phyloP scores from a whole-genome alignment of 2,329 filamentous ascomycete species.

The Colletotrichum cereale region DNA sequence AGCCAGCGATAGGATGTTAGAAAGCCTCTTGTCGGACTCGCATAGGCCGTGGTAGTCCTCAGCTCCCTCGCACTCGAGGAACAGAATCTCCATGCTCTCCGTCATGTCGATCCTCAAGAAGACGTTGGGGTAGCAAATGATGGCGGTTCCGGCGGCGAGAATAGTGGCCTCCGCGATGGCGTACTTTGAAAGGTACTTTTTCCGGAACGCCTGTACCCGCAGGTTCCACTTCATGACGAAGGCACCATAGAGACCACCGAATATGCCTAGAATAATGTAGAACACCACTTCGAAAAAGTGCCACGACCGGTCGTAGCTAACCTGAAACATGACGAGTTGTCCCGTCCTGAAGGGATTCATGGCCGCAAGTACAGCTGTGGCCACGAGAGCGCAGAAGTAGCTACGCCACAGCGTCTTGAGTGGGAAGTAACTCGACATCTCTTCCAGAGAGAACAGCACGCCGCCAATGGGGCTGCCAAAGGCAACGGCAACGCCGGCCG shows the following conservation, averaged over 20 bases:
- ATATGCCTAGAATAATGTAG: constrained; percentile 89
- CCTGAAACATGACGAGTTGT: constrained; percentile 99
- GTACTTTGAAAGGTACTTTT: constrained; percentile 88
- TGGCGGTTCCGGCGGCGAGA: constrained; percentile 84
- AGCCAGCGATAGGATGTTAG: constrained; percentile 82
- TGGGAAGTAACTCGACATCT: constrained; percentile 97
- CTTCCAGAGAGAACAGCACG: constrained; percentile 95
- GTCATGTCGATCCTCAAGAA: constrained; percentile 99
- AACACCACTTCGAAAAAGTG: constrained; percentile 97
- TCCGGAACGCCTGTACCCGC: constrained; percentile 89
- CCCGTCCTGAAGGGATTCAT: constrained; percentile 99
- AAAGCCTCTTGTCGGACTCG: constrained; percentile 79
- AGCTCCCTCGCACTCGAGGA: constrained; percentile 89
- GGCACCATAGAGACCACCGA: constrained; percentile 94
- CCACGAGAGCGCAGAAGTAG: constrained; percentile 97
- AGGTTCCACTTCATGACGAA: constrained; percentile 99
- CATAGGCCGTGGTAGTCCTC: constrained; percentile 93
- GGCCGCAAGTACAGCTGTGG: constrained; percentile 89
- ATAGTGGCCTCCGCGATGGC: constrained; percentile 89
- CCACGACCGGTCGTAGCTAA: constrained; percentile 95
- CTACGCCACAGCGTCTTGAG: constrained; percentile 98
- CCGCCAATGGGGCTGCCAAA: constrained; percentile 98
- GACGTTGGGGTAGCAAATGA: constrained; percentile 97
- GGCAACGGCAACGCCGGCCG: constrained; percentile 94
- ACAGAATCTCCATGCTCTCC: constrained; percentile 98